Percentiles rank a stretch among this genome's conserved stretches.
Evolutionary conservation across 1,284 basidiomycete genomes (phyloP).

Genomic region (Chiua sp.): DNA sequence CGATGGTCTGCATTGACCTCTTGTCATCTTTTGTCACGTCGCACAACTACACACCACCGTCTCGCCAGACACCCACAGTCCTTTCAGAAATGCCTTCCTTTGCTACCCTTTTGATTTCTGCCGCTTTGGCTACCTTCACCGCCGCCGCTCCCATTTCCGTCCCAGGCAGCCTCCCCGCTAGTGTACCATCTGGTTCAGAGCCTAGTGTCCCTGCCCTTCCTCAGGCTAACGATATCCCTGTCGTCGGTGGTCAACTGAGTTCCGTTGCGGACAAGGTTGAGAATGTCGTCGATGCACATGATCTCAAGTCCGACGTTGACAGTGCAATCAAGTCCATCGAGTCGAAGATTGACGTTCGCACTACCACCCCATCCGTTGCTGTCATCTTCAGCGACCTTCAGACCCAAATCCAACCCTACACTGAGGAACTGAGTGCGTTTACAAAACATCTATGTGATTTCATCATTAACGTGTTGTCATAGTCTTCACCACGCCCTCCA

Average conservation of each 20-base stretch:
- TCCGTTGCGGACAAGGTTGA: background rate
- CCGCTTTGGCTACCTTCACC: conserved; percentile 39
- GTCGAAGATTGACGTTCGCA: conserved; percentile 9
- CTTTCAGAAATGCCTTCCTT: conserved; percentile 55
- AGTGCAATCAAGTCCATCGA: background rate
- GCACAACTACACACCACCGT: conserved; percentile 3
- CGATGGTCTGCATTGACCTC: conserved; percentile 12
- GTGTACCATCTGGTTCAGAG: background rate
- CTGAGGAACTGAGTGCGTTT: conserved; percentile 39
- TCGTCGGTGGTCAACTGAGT: background rate
- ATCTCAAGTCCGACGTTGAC: background rate
- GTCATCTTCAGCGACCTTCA: conserved; percentile 31
- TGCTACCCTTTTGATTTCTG: conserved; percentile 43
- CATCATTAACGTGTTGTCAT: conserved; percentile 6
- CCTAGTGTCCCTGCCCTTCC: background rate
- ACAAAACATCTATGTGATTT: background rate
- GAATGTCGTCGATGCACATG: background rate
- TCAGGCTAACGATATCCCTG: background rate
- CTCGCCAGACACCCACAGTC: conserved; percentile 41
- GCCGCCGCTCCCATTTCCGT: conserved; percentile 22
- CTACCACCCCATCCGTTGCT: conserved; percentile 12
- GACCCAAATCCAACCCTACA: conserved; percentile 31
- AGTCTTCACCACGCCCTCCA: conserved; percentile 38
- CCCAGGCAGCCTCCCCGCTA: too few species aligned
- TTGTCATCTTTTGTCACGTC: conserved; percentile 12